phyloP scores from a whole-genome alignment of 306 rosid genomes.

The Cucumis melo region DNA sequence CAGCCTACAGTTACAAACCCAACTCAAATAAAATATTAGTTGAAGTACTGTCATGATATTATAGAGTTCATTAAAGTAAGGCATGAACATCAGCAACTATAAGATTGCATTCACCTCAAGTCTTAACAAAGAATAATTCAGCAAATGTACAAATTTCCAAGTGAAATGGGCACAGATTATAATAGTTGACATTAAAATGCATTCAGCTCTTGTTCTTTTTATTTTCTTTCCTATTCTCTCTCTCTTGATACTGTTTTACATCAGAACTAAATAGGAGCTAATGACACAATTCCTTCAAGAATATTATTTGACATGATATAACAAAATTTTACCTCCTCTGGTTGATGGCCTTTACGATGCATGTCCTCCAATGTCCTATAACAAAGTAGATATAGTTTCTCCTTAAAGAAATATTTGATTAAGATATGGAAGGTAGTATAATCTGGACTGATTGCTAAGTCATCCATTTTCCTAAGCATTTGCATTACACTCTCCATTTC shows the following conservation, averaged over 20 bases:
- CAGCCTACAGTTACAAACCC: neutral
- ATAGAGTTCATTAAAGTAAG: neutral
- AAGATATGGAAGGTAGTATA: constrained; percentile 72
- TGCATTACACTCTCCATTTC: constrained; percentile 92
- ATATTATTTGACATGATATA: neutral
- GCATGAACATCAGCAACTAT: neutral
- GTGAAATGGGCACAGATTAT: neutral
- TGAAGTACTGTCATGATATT: neutral
- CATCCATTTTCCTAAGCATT: constrained; percentile 85
- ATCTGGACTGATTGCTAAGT: constrained; percentile 70
- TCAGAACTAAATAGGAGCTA: neutral
- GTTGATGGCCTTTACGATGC: constrained; percentile 70
- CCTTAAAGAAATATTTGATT: constrained; percentile 72
- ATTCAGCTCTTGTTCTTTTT: neutral
- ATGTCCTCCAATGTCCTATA: constrained; percentile 73
- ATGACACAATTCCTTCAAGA: neutral
- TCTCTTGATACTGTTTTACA: neutral
- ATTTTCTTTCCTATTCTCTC: neutral
- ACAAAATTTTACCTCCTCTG: constrained; percentile 53
- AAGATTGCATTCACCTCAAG: neutral
- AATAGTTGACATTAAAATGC: neutral
- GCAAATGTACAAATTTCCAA: neutral
- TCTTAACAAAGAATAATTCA: neutral
- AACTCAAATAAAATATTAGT: neutral
- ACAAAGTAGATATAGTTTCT: constrained; percentile 72